Percentiles rank a stretch among this genome's conserved stretches.
phyloP scores from a whole-genome alignment of 225 moss, liverwort and hornwort species.

The Neckera pumila region DNA sequence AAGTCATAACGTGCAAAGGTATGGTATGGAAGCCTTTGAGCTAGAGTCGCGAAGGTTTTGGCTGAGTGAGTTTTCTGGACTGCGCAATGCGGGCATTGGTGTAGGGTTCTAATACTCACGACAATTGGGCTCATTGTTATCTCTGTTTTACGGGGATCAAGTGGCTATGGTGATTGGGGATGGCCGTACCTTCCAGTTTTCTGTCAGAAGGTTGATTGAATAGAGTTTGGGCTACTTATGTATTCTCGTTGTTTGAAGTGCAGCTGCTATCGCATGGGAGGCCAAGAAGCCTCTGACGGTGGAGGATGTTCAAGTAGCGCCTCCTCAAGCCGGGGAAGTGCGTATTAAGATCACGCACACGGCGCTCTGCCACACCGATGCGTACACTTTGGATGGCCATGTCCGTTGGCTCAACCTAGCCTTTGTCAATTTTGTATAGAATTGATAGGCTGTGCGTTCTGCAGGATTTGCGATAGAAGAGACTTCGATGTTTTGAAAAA shows the following conservation, averaged over 20 bases:
- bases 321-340: constrained; percentile 65
- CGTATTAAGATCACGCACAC: constrained; percentile 48
- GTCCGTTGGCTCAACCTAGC: constrained; percentile 9
- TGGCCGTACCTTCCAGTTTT: neutral
- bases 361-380: constrained; percentile 58
- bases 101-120: neutral
- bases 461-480: neutral
- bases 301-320: constrained; percentile 59
- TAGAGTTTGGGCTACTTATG: neutral
- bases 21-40: constrained; percentile 1
- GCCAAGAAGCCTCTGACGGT: constrained; percentile 43
- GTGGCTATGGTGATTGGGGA: neutral
- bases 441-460: neutral
- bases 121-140: neutral
- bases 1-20: constrained; percentile 55
- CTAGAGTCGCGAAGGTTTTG: neutral
- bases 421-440: neutral
- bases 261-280: constrained; percentile 56
- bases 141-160: neutral
- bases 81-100: neutral
- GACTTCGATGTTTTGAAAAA: neutral
- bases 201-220: neutral
- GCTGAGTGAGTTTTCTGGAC: neutral
- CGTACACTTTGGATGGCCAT: constrained; percentile 54
- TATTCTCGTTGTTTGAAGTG: neutral